Evolutionary conservation across 2,329 filamentous ascomycete species (phyloP).

Genomic region (Pleomassaria siparia): DNA sequence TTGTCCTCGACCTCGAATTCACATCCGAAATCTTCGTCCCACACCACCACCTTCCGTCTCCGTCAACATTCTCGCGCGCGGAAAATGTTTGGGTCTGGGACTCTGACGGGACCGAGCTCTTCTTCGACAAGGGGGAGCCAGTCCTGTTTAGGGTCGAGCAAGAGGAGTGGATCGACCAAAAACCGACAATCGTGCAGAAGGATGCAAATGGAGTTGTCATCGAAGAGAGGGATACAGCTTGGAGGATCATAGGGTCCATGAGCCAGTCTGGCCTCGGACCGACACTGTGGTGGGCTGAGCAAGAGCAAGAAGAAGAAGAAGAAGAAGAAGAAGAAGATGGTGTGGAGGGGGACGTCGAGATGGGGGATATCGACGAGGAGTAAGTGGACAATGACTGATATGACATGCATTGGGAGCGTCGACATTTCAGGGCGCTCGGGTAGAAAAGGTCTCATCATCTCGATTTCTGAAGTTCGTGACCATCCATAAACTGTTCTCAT

Average conservation of each 20-base stretch:
- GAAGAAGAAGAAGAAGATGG: conserved; percentile 24
- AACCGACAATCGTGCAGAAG: conserved; percentile 73
- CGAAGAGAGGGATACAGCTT: conserved; percentile 68
- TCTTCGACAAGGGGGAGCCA: conserved; percentile 86
- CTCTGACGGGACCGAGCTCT: conserved; percentile 70
- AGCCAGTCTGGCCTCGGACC: conserved; percentile 51
- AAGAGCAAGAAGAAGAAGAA: conserved; percentile 23
- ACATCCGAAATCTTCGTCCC: conserved; percentile 89
- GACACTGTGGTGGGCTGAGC: conserved; percentile 48
- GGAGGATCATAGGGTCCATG: conserved; percentile 63
- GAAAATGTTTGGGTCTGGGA: conserved; percentile 87
- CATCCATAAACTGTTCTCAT: background rate
- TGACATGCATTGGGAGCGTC: background rate
- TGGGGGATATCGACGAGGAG: conserved; percentile 28
- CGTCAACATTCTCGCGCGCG: conserved; percentile 67
- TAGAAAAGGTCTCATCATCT: background rate
- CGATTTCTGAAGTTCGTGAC: no score
- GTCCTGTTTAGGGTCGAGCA: conserved; percentile 83
- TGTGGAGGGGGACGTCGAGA: conserved; percentile 26
- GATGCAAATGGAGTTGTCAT: conserved; percentile 64
- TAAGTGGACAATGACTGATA: background rate
- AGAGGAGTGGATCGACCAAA: conserved; percentile 90
- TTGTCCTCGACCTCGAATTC: conserved; percentile 83
- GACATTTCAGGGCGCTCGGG: background rate
- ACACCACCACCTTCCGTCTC: conserved; percentile 41